Evolutionary conservation across 1,284 basidiomycete species (phyloP).

Genomic region (Spongispora temasekensis): DNA sequence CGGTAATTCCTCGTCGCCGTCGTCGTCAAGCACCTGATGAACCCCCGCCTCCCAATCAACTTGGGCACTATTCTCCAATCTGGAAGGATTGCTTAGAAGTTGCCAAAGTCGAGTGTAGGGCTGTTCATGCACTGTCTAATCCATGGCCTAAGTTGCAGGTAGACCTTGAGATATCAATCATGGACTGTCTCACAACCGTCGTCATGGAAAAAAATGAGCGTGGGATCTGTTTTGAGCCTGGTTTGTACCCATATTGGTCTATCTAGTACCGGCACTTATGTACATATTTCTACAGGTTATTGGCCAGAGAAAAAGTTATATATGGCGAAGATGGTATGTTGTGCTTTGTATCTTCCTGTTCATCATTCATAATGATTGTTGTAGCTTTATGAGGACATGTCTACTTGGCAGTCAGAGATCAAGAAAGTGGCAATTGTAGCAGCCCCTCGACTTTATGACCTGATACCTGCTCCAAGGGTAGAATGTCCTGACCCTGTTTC

Average conservation of each 20-base stretch:
- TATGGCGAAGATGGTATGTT: neutral
- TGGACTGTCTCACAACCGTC: neutral
- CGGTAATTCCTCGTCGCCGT: neutral
- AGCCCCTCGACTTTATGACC: neutral
- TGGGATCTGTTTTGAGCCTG: neutral
- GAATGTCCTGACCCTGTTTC: neutral
- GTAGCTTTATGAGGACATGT: neutral
- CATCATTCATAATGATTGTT: neutral
- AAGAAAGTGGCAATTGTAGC: neutral
- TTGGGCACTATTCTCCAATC: neutral
- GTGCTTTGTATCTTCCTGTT: too few relatives aligned
- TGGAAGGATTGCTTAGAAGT: neutral
- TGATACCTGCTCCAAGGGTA: neutral
- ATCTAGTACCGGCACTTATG: neutral
- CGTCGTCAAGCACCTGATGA: neutral
- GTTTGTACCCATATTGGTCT: neutral
- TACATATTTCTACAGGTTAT: neutral
- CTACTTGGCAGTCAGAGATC: neutral
- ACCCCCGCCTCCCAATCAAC: neutral
- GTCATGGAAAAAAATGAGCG: neutral
- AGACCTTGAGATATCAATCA: neutral
- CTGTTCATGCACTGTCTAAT: neutral
- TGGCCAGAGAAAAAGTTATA: neutral
- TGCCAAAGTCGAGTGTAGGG: neutral
- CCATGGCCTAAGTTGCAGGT: neutral